These are phyloP conservation scores for Forsythia viridissima DNA, from an alignment of 257 asterid genomes.

Conservation along the genomic window DNA sequence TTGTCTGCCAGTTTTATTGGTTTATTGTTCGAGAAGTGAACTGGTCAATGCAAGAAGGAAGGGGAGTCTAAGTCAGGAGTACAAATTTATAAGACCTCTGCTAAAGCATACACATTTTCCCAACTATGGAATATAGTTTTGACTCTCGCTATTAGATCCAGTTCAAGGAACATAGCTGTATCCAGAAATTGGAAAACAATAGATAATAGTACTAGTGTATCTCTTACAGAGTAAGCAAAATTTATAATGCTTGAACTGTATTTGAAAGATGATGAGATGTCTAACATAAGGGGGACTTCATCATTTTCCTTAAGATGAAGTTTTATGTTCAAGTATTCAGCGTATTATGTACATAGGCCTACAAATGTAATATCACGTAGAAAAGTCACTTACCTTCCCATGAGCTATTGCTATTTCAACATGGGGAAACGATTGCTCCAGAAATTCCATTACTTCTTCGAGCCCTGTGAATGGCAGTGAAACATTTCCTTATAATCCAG, in stretches of 20 bases:
- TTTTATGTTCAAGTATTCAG: slow-evolving; percentile 15
- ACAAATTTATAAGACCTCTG: neutral
- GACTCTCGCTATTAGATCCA: neutral
- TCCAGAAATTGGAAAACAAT: slow-evolving; percentile 3
- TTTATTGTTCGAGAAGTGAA: neutral
- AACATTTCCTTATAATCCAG: slow-evolving; percentile 25
- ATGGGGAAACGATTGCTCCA: slow-evolving; percentile 66
- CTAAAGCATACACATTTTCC: slow-evolving; percentile 2
- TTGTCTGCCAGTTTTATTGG: neutral
- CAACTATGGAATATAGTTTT: neutral
- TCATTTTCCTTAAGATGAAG: slow-evolving; percentile 4
- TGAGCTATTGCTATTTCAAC: slow-evolving; percentile 93
- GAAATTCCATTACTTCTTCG: slow-evolving; percentile 85
- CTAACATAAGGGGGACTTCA: neutral
- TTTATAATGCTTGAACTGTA: neutral
- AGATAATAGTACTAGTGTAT: neutral
- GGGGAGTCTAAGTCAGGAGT: neutral
- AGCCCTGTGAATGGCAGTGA: slow-evolving; percentile 64
- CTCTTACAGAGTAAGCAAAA: neutral
- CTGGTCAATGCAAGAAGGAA: neutral
- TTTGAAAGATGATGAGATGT: neutral
- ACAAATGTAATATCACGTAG: slow-evolving; percentile 13
- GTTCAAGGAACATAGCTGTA: neutral
- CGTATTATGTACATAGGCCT: slow-evolving; percentile 10
- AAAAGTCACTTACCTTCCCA: slow-evolving; percentile 69